Evolutionary conservation across 169 alveolate genomes (phyloP).

Genomic region (Plasmodium ovale): DNA sequence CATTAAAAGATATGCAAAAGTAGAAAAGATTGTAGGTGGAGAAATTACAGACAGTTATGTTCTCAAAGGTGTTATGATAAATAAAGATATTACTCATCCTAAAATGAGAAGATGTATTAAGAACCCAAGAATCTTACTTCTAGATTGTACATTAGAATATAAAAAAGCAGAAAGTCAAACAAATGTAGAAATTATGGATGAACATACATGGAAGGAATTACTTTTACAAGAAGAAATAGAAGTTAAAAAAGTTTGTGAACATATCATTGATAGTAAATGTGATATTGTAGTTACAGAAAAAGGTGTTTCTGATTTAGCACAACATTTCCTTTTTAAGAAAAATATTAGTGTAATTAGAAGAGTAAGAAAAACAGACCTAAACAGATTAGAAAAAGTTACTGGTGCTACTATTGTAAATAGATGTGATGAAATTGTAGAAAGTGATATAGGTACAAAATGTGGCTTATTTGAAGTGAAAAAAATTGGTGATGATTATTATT

Average conservation of each 20-base stretch:
- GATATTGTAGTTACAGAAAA: conserved; percentile 99
- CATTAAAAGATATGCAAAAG: conserved; percentile 96
- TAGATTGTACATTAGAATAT: conserved; percentile 99
- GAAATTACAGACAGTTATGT: conserved; percentile 95
- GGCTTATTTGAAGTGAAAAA: conserved; percentile 96
- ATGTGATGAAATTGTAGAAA: conserved; percentile 95
- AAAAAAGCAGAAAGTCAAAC: conserved; percentile 99
- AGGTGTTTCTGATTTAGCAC: conserved; percentile 96
- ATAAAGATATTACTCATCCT: conserved; percentile 99
- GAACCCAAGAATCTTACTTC: conserved; percentile 96
- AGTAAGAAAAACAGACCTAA: conserved; percentile 97
- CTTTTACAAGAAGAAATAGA: conserved; percentile 97
- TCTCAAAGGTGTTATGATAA: conserved; percentile 97
- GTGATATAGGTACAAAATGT: conserved; percentile 96
- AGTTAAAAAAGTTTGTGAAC: conserved; percentile 96
- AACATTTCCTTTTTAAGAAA: conserved; percentile 96
- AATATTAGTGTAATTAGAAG: conserved; percentile 95
- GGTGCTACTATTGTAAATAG: conserved; percentile 99
- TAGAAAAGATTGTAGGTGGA: conserved; percentile 99
- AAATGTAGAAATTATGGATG: conserved; percentile 97
- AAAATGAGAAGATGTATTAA: conserved; percentile 95
- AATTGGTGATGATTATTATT: conserved; percentile 93
- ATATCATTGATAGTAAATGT: conserved; percentile 95
- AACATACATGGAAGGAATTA: conserved; percentile 95
- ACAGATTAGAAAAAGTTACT: conserved; percentile 94